Evolutionary conservation across 1,139 yeast genomes (phyloP).

Genomic region (Yamadazyma mexicana): DNA sequence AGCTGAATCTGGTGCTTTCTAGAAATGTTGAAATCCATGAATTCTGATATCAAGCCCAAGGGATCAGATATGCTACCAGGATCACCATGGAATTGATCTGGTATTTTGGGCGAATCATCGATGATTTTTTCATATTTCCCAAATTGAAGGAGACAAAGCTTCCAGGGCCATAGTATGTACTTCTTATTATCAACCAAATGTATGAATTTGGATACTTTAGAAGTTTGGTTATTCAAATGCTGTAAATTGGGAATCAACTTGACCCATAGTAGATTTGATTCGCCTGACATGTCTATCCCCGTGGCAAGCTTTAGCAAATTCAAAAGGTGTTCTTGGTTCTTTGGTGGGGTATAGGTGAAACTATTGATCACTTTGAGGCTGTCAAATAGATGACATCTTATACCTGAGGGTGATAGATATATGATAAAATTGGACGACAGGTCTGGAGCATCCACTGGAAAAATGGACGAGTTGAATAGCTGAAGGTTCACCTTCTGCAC

Average conservation of each 20-base stretch:
- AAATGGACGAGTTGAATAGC: conserved; percentile 32
- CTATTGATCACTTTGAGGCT: conserved; percentile 41
- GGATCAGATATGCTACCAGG: conserved; percentile 27
- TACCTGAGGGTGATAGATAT: conserved; percentile 74
- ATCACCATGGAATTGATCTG: neutral
- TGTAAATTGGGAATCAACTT: conserved; percentile 65
- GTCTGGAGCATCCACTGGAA: conserved; percentile 18
- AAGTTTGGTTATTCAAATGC: conserved; percentile 68
- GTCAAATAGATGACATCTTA: conserved; percentile 61
- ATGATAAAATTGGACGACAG: conserved; percentile 41
- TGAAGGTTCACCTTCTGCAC: conserved; percentile 25
- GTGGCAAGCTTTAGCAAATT: conserved; percentile 53
- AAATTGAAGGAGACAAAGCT: conserved; percentile 59
- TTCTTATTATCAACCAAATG: conserved; percentile 55
- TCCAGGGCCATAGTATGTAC: conserved; percentile 71
- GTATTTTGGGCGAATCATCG: neutral
- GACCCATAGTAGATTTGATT: conserved; percentile 47
- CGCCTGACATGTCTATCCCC: conserved; percentile 39
- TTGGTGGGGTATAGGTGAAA: conserved; percentile 48
- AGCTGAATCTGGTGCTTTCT: conserved; percentile 19
- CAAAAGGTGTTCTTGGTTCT: conserved; percentile 48
- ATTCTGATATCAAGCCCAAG: conserved; percentile 33
- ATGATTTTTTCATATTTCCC: conserved; percentile 26
- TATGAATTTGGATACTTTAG: conserved; percentile 56
- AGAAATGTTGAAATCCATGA: conserved; percentile 35